Evolutionary conservation across 2,329 filamentous ascomycete genomes (phyloP), one percentile per base, ranked within the genome.

Genomic region (Aspergillus thermomutatus): DNA sequence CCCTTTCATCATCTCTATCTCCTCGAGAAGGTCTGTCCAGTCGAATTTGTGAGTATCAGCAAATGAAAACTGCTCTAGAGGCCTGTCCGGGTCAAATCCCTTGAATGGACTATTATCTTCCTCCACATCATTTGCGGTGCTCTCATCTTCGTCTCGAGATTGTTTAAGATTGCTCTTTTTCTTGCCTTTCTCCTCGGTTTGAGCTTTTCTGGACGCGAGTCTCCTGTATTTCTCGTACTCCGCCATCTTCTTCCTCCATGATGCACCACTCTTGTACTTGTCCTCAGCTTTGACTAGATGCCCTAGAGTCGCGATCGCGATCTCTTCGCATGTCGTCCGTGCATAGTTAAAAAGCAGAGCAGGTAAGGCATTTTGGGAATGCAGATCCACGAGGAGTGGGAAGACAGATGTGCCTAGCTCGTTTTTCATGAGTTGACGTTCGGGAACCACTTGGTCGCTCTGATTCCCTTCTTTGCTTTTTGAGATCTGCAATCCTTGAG

Each of bases 261-360:
- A 76, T 0, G 80, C 70, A 55, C 81, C 83, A 0, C 31, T 53
- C 50, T 69, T 69, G 62, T 63, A 76, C 77, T 50, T 63, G 0
- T 74, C 61, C 64, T 90, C 87, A 0, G 82, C 80, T 1, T 76
- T 66, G 50, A 80, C 67, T 0, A 92, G 74, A 56, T 84, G 77
- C 0, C 71, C 63, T 1, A 87, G 68, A 0, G 65, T 25, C 70
- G 63, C 26, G 83, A 81, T 14, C 3, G 54, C 53, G 27, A 88
- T 82, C 9, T 71, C 69, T 69, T 91, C 88, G 64, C 90, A 92
- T 28, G 76, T 72, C 1, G 72, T 70, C 49, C 88, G 84, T 61
- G 92, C 87, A 63, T 90, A 93, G 67, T 90, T 90, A 77, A 93
- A 93, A 1, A 92, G 71, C 11, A 93, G 85, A 0, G 87, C 89